A percentile compares a stretch with the other conserved stretches of the same genome.
phyloP scores from a whole-genome alignment of 805 yeast species.

The Soucietia sequanensis region DNA sequence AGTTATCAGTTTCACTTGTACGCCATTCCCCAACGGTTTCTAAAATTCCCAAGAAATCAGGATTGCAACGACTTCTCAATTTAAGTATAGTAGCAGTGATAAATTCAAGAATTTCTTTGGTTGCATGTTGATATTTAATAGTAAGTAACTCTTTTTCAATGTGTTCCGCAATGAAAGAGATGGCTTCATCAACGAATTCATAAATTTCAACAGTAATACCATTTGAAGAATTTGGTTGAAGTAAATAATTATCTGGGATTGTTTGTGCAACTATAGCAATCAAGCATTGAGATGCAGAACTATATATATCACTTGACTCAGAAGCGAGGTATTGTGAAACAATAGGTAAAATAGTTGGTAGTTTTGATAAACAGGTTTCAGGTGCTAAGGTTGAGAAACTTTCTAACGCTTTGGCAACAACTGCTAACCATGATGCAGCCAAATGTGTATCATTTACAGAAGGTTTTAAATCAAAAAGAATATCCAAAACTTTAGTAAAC shows the following conservation, averaged over 20 bases:
- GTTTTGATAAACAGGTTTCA: conserved; percentile 48
- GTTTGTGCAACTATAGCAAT: conserved; percentile 73
- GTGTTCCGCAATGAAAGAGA: conserved; percentile 51
- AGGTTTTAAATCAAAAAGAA: conserved; percentile 79
- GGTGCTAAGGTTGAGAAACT: conserved; percentile 35
- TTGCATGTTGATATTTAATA: conserved; percentile 73
- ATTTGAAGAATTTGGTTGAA: conserved; percentile 45
- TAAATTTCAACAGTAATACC: conserved; percentile 48
- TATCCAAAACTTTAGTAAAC: conserved; percentile 61
- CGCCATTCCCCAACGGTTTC: conserved; percentile 84
- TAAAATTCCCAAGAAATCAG: conserved; percentile 65
- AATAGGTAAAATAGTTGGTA: conserved; percentile 48
- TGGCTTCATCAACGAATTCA: conserved; percentile 55
- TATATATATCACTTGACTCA: conserved; percentile 60
- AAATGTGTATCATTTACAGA: conserved; percentile 77
- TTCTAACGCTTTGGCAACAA: conserved; percentile 75
- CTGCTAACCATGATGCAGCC: conserved; percentile 95
- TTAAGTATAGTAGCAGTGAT: conserved; percentile 60
- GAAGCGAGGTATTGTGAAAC: conserved; percentile 68
- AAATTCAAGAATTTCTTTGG: conserved; percentile 70
- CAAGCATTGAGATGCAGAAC: conserved; percentile 83
- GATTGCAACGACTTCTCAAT: conserved; percentile 64
- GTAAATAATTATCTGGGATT: conserved; percentile 57
- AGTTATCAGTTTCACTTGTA: conserved; percentile 67
- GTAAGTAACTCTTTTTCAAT: conserved; percentile 58